phyloP scores from a whole-genome alignment of 2,329 filamentous ascomycete genomes.

The Eurotiales sp. region DNA sequence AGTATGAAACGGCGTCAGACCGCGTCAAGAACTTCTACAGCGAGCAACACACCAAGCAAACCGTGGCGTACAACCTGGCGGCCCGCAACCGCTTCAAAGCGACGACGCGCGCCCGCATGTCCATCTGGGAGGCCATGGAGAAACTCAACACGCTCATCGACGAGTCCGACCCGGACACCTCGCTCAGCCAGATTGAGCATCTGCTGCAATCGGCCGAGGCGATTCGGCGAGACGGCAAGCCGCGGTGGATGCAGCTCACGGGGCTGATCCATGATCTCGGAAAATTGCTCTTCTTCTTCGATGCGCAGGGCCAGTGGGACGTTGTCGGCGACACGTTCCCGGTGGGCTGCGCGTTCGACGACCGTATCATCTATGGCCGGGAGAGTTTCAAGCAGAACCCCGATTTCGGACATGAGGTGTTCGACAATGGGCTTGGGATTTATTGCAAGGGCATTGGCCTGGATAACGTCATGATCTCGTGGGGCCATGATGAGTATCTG shows the following conservation, averaged over 20 bases:
- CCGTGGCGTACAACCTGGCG: slow-evolving; percentile 70
- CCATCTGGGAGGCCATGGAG: slow-evolving; percentile 87
- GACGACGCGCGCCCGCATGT: slow-evolving; percentile 70
- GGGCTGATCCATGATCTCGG: slow-evolving; percentile 47
- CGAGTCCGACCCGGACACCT: slow-evolving; percentile 86
- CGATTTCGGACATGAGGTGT: slow-evolving; percentile 67
- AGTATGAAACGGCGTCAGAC: slow-evolving; percentile 79
- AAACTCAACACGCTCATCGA: slow-evolving; percentile 88
- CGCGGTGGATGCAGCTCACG: slow-evolving; percentile 47
- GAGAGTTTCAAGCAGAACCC: slow-evolving; percentile 72
- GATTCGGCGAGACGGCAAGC: slow-evolving; percentile 68
- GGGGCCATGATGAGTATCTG: slow-evolving; percentile 58
- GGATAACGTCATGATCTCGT: slow-evolving; percentile 83
- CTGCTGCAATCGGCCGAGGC: slow-evolving; percentile 85
- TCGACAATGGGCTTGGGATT: slow-evolving; percentile 73
- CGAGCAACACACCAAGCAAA: slow-evolving; percentile 61
- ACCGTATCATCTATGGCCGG: slow-evolving; percentile 74
- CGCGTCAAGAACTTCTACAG: slow-evolving; percentile 83
- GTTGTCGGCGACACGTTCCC: slow-evolving; percentile 66
- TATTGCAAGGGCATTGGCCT: slow-evolving; percentile 75
- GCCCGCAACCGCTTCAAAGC: slow-evolving; percentile 69
- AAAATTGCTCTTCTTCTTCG: slow-evolving; percentile 53
- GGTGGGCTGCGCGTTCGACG: slow-evolving; percentile 52
- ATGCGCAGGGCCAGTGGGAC: slow-evolving; percentile 85
- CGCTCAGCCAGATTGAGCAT: slow-evolving; percentile 83